Evolutionary conservation across 2,329 filamentous ascomycete species (phyloP).

Genomic region (Alternaria rosae): DNA sequence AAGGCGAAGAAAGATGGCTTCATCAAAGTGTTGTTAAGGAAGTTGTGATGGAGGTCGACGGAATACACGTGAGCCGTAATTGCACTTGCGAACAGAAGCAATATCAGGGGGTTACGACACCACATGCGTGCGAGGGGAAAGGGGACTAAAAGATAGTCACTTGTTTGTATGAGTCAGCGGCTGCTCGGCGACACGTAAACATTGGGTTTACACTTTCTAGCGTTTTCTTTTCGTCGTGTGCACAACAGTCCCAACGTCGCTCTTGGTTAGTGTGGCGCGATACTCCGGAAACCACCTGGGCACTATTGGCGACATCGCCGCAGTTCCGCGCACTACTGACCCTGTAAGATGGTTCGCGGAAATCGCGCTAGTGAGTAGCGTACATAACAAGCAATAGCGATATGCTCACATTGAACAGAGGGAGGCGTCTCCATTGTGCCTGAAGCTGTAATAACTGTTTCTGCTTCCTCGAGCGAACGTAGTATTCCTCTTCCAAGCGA

Average conservation of each 20-base stretch:
- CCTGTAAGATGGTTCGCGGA: not conserved
- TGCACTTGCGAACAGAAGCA: not conserved
- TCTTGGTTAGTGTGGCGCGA: not conserved
- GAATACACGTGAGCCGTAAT: not conserved
- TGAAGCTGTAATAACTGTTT: not conserved
- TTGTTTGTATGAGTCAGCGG: not conserved
- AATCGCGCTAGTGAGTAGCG: not conserved
- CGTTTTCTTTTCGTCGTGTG: not conserved
- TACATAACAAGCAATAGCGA: not conserved
- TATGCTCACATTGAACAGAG: not conserved
- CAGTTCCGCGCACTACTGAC: not conserved
- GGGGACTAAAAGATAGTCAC: not conserved
- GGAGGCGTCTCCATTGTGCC: not conserved
- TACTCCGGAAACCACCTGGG: not conserved
- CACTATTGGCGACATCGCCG: not conserved
- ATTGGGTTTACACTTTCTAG: not conserved
- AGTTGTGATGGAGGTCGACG: not conserved
- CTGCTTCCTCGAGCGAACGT: not conserved
- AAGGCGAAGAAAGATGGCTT: constrained; percentile 34
- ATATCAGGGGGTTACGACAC: not conserved
- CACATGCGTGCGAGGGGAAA: not conserved
- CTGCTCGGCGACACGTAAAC: not conserved
- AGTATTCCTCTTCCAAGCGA: constrained; percentile 2
- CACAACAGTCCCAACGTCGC: not conserved
- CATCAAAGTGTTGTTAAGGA: constrained; percentile 26